Evolutionary conservation across 805 yeast genomes (phyloP), one percentile per base, ranked within the genome.

Genomic region (Candida caryicola): DNA sequence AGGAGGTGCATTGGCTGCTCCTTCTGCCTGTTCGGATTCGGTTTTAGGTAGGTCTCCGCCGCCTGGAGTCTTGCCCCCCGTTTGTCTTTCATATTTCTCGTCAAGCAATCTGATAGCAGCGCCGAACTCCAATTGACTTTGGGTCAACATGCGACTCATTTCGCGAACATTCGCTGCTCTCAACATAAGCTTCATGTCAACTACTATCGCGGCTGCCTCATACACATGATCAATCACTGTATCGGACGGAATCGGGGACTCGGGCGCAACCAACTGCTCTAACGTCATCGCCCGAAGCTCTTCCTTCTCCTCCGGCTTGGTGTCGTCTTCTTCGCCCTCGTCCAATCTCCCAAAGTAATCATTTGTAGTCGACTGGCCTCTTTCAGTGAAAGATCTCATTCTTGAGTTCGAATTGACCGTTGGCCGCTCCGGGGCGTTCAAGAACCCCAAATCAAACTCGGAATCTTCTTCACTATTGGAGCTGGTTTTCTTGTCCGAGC

Each of bases 171-270:
- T 79, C 41, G 70, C 56, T 0, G 81, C 71, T 37, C 85, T 62
- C 33, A 80, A 51, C 71, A 82, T 71, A 42, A 85, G 57, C 49
- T 81, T 79, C 60, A 79, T 66, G 51, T 85, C 91, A 43, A 80
- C 74, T 0, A 77, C 77, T 30, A 81, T 55, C 0, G 80, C 76
- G 1, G 83, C 80, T 4, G 77, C 63, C 46, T 85, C 86, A 49
- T 76, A 77, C 31, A 84, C 73, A 32, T 78, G 55, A 41, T 80
- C 82, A 29, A 85, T 66, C 4, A 79, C 64, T 31, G 64, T 60
- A 42, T 76, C 81, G 10, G 74, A 65, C 4, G 88, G 81, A 10
- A 77, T 69, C 2, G 77, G 73, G 0, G 83, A 66, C 36, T 70
- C 64, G 2, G 82, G 76, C 0, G 79, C 70, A 0, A 81, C 76